A percentile compares a stretch with the other conserved stretches of the same genome.
These are phyloP conservation scores for Pythium monospermum DNA, from an alignment of 352 stramenopile genomes.

Conservation along the genomic window DNA sequence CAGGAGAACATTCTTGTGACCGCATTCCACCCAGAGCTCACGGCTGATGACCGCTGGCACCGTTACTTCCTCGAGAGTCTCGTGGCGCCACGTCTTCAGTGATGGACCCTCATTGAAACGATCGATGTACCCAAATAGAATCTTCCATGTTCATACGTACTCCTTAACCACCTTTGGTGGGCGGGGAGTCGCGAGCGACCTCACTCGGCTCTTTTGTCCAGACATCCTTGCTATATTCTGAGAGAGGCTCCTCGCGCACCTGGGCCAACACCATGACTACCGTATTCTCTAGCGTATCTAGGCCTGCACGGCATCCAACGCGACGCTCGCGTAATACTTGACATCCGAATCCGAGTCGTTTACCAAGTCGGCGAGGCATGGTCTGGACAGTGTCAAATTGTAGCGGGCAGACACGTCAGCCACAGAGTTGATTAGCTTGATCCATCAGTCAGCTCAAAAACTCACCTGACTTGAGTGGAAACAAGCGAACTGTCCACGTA, in stretches of 20 bases:
- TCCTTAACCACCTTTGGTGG: too few relatives aligned
- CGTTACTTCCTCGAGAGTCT: conserved; percentile 90
- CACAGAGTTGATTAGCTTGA: neutral
- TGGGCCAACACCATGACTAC: conserved; percentile 16
- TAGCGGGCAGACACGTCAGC: neutral
- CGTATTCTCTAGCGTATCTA: conserved; percentile 29
- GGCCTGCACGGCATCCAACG: conserved; percentile 67
- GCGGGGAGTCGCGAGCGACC: too few relatives aligned
- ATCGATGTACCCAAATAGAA: conserved; percentile 24
- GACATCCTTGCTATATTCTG: too few relatives aligned
- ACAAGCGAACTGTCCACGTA: conserved; percentile 62
- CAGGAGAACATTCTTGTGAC: conserved; percentile 92
- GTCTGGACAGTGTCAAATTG: conserved; percentile 24
- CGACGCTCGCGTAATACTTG: conserved; percentile 85
- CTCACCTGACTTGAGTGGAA: conserved; percentile 67
- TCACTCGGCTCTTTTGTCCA: too few relatives aligned
- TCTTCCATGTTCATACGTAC: conserved; percentile 24
- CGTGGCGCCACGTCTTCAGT: conserved; percentile 43
- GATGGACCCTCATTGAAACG: conserved; percentile 17
- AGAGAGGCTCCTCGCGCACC: conserved; percentile 3
- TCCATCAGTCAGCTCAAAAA: too few relatives aligned
- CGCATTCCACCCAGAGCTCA: conserved; percentile 96
- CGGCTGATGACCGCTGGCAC: conserved; percentile 92
- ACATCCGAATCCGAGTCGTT: conserved; percentile 80
- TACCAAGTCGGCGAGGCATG: conserved; percentile 68